Conservation (phyloP, 257 asterid species). For the Rhazya stricta region DNA sequence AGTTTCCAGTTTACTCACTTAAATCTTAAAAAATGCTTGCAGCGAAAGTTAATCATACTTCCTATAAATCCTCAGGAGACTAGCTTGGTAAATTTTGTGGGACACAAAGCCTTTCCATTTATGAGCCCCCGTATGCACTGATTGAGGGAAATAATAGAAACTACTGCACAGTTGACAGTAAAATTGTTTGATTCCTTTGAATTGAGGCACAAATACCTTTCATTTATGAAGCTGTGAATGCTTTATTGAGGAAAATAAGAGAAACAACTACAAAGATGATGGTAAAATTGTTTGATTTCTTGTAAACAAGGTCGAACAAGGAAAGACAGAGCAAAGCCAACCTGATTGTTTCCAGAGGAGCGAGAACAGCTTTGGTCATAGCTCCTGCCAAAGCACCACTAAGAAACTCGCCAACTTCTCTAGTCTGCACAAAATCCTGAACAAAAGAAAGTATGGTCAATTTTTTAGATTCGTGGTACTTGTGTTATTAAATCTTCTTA, state of each 20-base stretch:
- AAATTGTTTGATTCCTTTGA: neutral
- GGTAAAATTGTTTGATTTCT: neutral
- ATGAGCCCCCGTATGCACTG: neutral
- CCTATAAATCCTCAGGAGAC: neutral
- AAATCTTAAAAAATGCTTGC: neutral
- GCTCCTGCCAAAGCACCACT: slow-evolving; percentile 98
- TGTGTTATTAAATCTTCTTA: neutral
- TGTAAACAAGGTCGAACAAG: neutral
- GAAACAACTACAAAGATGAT: neutral
- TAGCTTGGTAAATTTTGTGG: neutral
- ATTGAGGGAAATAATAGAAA: neutral
- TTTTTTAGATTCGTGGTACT: neutral
- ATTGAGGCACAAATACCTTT: neutral
- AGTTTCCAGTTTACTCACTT: neutral
- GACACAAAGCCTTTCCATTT: neutral
- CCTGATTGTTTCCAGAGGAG: slow-evolving; percentile 99
- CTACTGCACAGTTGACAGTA: neutral
- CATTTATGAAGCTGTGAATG: neutral
- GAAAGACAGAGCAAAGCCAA: slow-evolving; percentile 7
- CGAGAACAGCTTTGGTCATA: slow-evolving; percentile 94
- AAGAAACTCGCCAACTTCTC: slow-evolving; percentile 87
- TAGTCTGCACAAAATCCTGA: slow-evolving; percentile 53
- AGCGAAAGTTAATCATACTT: neutral
- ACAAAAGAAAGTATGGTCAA: neutral
- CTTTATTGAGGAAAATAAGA: neutral